Evolutionary conservation across 2,329 filamentous ascomycete species (phyloP), one percentile per base, ranked within the genome.

Genomic region (Microsporum audouinii): DNA sequence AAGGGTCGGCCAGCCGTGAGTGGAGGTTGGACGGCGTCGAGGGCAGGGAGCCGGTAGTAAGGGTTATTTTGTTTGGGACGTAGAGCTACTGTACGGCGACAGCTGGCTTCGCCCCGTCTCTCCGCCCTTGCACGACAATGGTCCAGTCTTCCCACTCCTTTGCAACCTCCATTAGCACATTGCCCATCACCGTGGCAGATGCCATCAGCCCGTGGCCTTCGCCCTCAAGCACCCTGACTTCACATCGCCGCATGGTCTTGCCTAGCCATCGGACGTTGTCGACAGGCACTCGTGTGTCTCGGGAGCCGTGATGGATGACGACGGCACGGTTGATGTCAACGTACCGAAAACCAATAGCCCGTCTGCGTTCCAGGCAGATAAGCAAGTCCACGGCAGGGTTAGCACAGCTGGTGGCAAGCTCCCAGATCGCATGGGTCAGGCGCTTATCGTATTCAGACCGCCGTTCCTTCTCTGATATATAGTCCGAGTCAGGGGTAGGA

Each of bases 171-270:
- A 90, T 92, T 39, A 99, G 77, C n/a, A 97, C 88, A 23, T 87
- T 85, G 49, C 90, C 89, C 94, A 99, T 99, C 51, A 97, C 92
- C 12, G 80, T 79, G 0, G 94, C 91, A 66, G 88, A 95, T 0
- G 94, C 94, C 94, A 99, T 99, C 29, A 99, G 78, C 0, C 94
- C 92, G 71, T 99, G 94, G 2, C 91, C 90, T 73, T 99, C 92
- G 4, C 89, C 90, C 66, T 95, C 88, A 2, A 99, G 79, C 3
- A 97, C 85, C 3, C 92, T 81, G 12, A 99, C 89, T 72, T 97
- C 94, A 72, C 92, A 97, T 56, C 89, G 82, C 34, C 88, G 85
- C 91, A 99, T 97, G 47, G 88, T 88, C 74, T 91, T 91, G 62
- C 91, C 91, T 5, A 99, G 81, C 94, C 94, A 99, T 66, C 87